phyloP scores from a whole-genome alignment of 169 alveolate genomes.

The Fabrea salina region DNA sequence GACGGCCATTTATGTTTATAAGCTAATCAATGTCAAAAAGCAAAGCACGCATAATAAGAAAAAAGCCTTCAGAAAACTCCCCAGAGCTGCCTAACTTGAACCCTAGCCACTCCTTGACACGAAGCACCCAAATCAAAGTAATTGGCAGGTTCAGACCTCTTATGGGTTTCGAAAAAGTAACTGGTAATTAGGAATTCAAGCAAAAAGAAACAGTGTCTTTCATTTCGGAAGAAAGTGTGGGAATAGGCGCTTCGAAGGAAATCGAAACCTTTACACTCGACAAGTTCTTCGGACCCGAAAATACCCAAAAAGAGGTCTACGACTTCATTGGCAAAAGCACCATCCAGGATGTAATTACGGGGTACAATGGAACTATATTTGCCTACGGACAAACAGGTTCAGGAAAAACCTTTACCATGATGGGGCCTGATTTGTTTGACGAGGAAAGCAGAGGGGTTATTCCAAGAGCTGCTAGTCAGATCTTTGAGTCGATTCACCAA shows the following conservation, averaged over 20 bases:
- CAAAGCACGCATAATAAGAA: too few relatives aligned
- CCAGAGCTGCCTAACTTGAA: too few relatives aligned
- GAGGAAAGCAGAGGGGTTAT: constrained; percentile 75
- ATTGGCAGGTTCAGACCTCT: constrained; percentile 53
- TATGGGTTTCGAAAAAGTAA: constrained; percentile 30
- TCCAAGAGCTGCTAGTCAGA: constrained; percentile 89
- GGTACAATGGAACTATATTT: constrained; percentile 75
- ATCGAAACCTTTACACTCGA: constrained; percentile 66
- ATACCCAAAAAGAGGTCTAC: constrained; percentile 57
- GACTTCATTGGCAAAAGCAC: constrained; percentile 69
- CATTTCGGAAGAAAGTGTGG: constrained; percentile 5
- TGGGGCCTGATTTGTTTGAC: constrained; percentile 72
- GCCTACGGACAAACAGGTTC: constrained; percentile 69
- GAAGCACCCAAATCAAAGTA: constrained; percentile 44
- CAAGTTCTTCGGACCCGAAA: constrained; percentile 50
- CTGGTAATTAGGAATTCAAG: not conserved
- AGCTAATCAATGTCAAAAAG: too few relatives aligned
- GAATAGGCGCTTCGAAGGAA: constrained; percentile 36
- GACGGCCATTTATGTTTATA: too few relatives aligned
- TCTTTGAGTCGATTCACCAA: constrained; percentile 74
- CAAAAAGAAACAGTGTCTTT: not conserved
- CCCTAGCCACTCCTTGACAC: too few relatives aligned
- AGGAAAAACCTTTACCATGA: constrained; percentile 86
- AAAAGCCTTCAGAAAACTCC: too few relatives aligned
- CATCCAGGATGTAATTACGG: constrained; percentile 64